phyloP scores from a whole-genome alignment of 495 filamentous ascomycete species.

The Letharia lupina region DNA sequence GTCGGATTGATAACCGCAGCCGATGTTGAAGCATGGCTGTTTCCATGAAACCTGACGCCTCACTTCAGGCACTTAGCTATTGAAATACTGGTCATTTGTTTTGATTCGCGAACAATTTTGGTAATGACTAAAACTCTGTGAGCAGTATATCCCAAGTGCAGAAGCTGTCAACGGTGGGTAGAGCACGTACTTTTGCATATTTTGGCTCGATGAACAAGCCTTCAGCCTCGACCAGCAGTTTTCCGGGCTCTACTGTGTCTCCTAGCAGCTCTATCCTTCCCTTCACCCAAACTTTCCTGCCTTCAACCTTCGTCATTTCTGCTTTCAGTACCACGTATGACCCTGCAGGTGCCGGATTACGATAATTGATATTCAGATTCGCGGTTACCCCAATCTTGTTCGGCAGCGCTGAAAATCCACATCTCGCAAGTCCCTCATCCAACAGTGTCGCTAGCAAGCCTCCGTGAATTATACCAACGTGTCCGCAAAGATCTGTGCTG shows the following conservation, averaged over 20 bases:
- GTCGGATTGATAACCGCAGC: neutral
- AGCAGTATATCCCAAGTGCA: neutral
- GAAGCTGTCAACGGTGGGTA: neutral
- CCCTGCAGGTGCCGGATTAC: constrained; percentile 66
- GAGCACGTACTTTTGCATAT: constrained; percentile 58
- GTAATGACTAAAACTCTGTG: constrained; percentile 1
- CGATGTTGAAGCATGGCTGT: neutral
- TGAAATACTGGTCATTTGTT: neutral
- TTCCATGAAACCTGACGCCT: neutral
- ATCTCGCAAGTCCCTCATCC: constrained; percentile 84
- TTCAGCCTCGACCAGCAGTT: constrained; percentile 67
- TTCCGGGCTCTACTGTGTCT: constrained; percentile 49
- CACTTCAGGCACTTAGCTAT: neutral
- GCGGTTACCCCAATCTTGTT: constrained; percentile 87
- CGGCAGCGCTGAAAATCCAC: constrained; percentile 84
- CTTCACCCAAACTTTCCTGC: constrained; percentile 93
- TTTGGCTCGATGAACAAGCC: constrained; percentile 87
- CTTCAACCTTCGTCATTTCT: constrained; percentile 79
- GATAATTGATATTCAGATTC: constrained; percentile 83
- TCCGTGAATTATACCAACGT: constrained; percentile 87
- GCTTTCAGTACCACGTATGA: constrained; percentile 71
- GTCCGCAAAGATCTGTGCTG: constrained; percentile 76
- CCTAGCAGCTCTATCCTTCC: constrained; percentile 80
- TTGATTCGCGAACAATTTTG: constrained; percentile 6
- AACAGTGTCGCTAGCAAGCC: constrained; percentile 85